A percentile compares a stretch with the other conserved stretches of the same genome.
phyloP scores from a whole-genome alignment of 331 rosid species.

The Pyracantha coccinea region DNA sequence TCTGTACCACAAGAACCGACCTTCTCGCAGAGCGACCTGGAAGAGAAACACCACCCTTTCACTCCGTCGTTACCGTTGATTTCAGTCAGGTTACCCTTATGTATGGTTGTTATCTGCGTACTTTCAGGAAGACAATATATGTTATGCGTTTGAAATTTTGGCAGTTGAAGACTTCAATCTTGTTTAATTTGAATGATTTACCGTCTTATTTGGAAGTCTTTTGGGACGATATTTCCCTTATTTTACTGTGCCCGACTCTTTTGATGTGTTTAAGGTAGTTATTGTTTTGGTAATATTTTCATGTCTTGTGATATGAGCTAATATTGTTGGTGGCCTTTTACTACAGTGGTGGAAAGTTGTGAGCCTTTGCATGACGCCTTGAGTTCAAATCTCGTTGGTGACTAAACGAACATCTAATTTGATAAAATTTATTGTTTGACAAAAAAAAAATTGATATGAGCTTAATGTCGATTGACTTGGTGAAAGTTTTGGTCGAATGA shows the following conservation, averaged over 20 bases:
- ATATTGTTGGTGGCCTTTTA: too few species aligned
- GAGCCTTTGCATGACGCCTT: too few species aligned
- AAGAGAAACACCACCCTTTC: background rate
- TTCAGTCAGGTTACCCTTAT: background rate
- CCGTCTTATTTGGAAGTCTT: background rate
- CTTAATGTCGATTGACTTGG: too few species aligned
- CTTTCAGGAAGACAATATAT: background rate
- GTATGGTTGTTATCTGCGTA: background rate
- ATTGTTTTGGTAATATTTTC: background rate
- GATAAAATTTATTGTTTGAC: background rate
- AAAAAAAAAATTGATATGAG: too few species aligned
- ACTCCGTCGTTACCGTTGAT: background rate
- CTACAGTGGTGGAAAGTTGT: too few species aligned
- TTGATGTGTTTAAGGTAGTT: background rate
- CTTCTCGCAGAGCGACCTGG: background rate
- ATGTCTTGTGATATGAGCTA: background rate
- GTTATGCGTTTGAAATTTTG: background rate
- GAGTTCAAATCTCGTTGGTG: too few species aligned
- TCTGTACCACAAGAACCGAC: background rate
- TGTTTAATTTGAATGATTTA: background rate
- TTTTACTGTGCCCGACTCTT: background rate
- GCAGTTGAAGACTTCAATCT: background rate
- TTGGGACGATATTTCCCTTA: background rate
- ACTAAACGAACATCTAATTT: accelerated
- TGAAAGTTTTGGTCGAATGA: too few species aligned